Percentiles rank a stretch among this genome's conserved stretches.
These are phyloP conservation scores for Solanum lycopersicoides DNA, from an alignment of 257 asterid genomes.

Conservation along the genomic window DNA sequence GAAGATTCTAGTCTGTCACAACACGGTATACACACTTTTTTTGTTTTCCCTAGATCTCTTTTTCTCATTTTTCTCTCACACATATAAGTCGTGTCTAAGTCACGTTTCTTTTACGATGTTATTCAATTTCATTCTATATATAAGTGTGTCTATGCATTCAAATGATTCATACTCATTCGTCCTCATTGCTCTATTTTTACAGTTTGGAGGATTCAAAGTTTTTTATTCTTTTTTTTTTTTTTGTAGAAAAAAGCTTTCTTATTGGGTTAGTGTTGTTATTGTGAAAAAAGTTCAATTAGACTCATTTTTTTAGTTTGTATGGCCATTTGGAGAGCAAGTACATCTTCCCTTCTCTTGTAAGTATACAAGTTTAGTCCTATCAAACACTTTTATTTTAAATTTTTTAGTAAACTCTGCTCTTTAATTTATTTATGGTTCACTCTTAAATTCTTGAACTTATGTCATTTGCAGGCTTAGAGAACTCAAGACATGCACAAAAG, in stretches of 20 bases:
- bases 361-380: no score
- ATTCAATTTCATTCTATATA: not conserved
- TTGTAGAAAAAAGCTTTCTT: not conserved
- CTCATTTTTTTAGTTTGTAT: no score
- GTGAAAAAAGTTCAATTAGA: no score
- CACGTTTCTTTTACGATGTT: not conserved
- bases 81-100: not conserved
- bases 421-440: no score
- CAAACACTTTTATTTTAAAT: no score
- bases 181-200: no score
- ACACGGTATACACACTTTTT: not conserved
- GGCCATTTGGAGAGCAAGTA: no score
- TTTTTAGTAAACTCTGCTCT: no score
- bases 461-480: conserved; percentile 19
- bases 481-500: no score
- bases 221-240: not conserved
- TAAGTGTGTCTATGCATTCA: no score
- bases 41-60: not conserved
- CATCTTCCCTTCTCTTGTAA: no score
- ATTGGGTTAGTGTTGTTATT: not conserved
- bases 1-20: not conserved
- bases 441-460: not conserved
- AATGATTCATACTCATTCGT: no score
- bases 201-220: not conserved
- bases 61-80: not conserved